Conservation (phyloP, 345 rosid species). For the Syzygium oleosum region DNA sequence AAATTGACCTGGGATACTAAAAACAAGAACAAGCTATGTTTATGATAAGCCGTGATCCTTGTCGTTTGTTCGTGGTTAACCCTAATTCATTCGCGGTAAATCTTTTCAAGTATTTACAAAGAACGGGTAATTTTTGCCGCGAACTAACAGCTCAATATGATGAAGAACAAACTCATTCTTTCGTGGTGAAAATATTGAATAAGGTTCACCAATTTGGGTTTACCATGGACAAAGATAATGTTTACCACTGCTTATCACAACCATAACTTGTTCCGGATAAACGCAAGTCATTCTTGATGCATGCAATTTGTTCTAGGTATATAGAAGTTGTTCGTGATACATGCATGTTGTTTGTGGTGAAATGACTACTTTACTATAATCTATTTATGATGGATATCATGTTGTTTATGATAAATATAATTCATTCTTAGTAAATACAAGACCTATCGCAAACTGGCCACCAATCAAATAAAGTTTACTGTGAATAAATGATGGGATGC, state of each 20-base stretch:
- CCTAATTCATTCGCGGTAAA: not conserved
- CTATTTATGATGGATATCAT: no score
- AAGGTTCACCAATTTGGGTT: not conserved
- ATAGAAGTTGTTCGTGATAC: not conserved
- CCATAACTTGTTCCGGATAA: not conserved
- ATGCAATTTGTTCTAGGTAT: not conserved
- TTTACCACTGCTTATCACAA: not conserved
- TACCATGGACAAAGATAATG: not conserved
- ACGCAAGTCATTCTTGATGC: not conserved
- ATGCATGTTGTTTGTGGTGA: not conserved
- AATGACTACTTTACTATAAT: not conserved
- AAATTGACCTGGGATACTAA: no score
- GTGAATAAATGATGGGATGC: no score
- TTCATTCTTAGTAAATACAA: no score
- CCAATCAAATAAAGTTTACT: no score
- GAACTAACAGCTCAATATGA: not conserved
- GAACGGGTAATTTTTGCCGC: fast-evolving
- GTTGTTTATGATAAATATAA: no score
- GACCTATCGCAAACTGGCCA: no score
- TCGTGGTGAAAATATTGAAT: not conserved
- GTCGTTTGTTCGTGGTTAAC: not conserved
- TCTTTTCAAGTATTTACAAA: not conserved
- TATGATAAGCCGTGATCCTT: not conserved
- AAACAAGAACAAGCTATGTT: not conserved
- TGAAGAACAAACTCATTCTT: not conserved